These are phyloP conservation scores for Phytopythium boreale DNA, from an alignment of 352 stramenopile genomes.

Conservation along the genomic window DNA sequence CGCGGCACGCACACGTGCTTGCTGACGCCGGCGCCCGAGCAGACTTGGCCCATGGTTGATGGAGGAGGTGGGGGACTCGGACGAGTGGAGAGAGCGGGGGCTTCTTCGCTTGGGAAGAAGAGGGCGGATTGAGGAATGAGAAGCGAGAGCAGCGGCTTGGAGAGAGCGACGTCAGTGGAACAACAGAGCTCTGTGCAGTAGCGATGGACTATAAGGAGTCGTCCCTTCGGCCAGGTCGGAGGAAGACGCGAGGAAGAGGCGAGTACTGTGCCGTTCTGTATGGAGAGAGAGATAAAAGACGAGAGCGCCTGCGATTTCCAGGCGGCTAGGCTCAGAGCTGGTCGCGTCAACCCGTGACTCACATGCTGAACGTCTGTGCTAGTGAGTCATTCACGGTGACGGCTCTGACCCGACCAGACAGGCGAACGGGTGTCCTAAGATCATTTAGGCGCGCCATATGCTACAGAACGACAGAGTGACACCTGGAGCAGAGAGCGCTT, in stretches of 20 bases:
- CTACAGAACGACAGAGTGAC: not conserved
- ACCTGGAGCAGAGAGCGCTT: too few species aligned
- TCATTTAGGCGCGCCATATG: not conserved
- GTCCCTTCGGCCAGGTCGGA: not conserved
- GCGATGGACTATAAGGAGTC: not conserved
- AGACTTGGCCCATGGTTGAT: slow-evolving; percentile 54
- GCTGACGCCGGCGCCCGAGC: slow-evolving; percentile 38
- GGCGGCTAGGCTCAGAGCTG: too few species aligned
- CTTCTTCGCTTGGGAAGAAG: slow-evolving; percentile 25
- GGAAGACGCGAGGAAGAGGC: not conserved
- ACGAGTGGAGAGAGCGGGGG: not conserved
- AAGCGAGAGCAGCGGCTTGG: too few species aligned
- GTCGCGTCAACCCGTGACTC: not conserved
- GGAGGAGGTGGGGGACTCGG: slow-evolving; percentile 2
- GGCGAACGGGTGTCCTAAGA: not conserved
- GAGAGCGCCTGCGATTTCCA: not conserved
- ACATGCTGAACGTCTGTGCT: not conserved
- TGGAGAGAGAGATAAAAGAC: not conserved
- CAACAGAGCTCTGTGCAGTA: not conserved
- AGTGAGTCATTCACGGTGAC: not conserved
- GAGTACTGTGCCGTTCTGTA: not conserved
- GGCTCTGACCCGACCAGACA: not conserved
- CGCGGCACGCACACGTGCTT: slow-evolving; percentile 34
- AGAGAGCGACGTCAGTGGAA: not conserved
- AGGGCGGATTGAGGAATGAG: slow-evolving; percentile 34